Percentiles rank a stretch among this genome's conserved stretches.
Evolutionary conservation across 805 yeast genomes (phyloP).

Genomic region (Candida xiaguanensis): DNA sequence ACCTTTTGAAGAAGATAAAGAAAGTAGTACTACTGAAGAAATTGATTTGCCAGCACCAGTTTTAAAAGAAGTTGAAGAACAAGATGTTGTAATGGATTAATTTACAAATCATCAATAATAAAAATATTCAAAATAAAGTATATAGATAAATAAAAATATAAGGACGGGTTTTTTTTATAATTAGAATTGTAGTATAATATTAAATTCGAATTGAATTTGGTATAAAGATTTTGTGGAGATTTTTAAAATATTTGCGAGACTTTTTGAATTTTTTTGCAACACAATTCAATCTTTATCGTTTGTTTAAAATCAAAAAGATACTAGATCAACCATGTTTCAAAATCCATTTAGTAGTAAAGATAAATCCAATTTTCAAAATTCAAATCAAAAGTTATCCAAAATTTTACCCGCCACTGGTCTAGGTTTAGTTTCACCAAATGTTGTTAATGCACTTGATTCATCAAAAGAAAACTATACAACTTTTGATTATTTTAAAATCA

Average conservation of each 20-base stretch:
- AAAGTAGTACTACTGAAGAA: constrained; percentile 15
- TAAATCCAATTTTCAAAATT: not conserved
- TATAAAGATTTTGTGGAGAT: too few relatives aligned
- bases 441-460: constrained; percentile 13
- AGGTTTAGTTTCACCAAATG: constrained; percentile 13
- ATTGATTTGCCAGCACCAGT: constrained; percentile 10
- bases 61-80: constrained; percentile 11
- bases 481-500: constrained; percentile 15
- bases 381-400: not conserved
- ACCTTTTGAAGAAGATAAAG: constrained; percentile 12
- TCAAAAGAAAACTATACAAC: constrained; percentile 15
- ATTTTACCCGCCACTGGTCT: constrained; percentile 11
- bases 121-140: constrained; percentile 3
- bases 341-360: not conserved
- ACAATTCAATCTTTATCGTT: not conserved
- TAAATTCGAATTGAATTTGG: too few relatives aligned
- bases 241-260: not conserved
- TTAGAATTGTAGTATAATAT: not conserved
- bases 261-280: not conserved
- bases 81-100: constrained; percentile 15
- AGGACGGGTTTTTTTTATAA: constrained; percentile 3
- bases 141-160: not conserved
- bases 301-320: not conserved
- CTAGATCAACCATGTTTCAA: not conserved
- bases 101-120: too few relatives aligned